These are phyloP conservation scores for Austroboletus festivus DNA, from an alignment of 768 basidiomycete genomes.

Conservation along the genomic window DNA sequence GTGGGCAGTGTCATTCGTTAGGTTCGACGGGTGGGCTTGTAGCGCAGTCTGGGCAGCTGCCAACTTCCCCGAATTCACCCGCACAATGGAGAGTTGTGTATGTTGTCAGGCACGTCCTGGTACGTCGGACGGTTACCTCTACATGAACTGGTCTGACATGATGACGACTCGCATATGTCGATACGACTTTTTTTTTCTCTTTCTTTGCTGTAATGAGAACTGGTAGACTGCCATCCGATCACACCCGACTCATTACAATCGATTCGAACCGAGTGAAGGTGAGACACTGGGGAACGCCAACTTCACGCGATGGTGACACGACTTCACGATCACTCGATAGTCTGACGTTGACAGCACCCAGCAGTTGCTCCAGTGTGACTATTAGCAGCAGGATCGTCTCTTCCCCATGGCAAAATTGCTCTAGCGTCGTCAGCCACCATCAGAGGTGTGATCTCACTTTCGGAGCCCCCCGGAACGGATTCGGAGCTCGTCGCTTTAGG, in stretches of 20 bases:
- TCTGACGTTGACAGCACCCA: background rate
- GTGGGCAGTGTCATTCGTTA: too few relatives aligned
- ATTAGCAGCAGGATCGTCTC: background rate
- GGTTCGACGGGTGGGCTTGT: too few relatives aligned
- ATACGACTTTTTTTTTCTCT: background rate
- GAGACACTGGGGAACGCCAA: background rate
- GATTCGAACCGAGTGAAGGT: background rate
- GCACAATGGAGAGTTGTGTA: background rate
- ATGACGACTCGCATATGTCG: background rate
- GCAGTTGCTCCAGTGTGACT: background rate
- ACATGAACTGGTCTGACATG: background rate
- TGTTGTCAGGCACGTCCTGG: background rate
- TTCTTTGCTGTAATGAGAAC: too few relatives aligned
- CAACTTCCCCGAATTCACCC: background rate
- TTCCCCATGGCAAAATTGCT: background rate
- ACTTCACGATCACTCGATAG: background rate
- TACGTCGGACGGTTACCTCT: background rate
- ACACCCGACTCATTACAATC: background rate
- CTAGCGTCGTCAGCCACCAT: background rate
- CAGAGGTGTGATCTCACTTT: background rate
- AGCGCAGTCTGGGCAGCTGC: background rate
- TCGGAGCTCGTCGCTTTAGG: slow-evolving; percentile 6
- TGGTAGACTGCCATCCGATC: too few relatives aligned
- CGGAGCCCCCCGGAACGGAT: slow-evolving; percentile 2
- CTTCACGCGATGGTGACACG: background rate